These are phyloP conservation scores for Pseudonitzschia pungens DNA, from an alignment of 108 stramenopile species.

Conservation along the genomic window DNA sequence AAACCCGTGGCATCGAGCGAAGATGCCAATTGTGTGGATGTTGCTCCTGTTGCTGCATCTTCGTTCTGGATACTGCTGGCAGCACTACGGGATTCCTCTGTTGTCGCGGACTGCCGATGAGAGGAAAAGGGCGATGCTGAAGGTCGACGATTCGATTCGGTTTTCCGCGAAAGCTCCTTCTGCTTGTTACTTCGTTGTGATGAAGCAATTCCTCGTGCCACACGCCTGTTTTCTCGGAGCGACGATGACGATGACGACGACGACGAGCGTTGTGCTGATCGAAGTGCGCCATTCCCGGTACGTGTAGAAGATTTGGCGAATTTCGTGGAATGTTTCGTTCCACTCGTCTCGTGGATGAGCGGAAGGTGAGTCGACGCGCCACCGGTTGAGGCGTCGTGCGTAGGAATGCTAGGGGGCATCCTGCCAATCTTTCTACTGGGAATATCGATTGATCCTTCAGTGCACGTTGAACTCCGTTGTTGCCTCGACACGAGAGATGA, in stretches of 20 bases:
- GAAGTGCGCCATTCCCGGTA: not conserved
- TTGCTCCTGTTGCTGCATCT: not conserved
- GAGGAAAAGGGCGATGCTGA: not conserved
- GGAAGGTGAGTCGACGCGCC: conserved; percentile 6
- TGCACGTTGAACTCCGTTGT: not conserved
- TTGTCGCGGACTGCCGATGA: not conserved
- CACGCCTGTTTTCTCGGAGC: not conserved
- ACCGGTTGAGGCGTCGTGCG: not conserved
- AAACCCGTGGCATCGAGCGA: not conserved
- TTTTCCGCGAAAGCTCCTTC: not conserved
- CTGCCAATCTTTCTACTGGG: not conserved
- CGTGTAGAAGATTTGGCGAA: not conserved
- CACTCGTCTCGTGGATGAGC: not conserved
- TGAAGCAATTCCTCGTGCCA: not conserved
- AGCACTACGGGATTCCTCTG: not conserved
- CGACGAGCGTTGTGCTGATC: not conserved
- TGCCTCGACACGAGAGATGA: not conserved
- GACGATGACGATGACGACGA: too few relatives aligned
- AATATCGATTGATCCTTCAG: not conserved
- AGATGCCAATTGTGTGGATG: not conserved
- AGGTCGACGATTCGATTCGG: not conserved
- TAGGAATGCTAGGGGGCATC: conserved; percentile 14
- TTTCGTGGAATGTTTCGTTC: not conserved
- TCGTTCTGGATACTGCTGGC: not conserved
- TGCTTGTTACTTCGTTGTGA: not conserved